Evolutionary conservation across 23 red algal genomes (phyloP).

Genomic region (Chondrus crispus): DNA sequence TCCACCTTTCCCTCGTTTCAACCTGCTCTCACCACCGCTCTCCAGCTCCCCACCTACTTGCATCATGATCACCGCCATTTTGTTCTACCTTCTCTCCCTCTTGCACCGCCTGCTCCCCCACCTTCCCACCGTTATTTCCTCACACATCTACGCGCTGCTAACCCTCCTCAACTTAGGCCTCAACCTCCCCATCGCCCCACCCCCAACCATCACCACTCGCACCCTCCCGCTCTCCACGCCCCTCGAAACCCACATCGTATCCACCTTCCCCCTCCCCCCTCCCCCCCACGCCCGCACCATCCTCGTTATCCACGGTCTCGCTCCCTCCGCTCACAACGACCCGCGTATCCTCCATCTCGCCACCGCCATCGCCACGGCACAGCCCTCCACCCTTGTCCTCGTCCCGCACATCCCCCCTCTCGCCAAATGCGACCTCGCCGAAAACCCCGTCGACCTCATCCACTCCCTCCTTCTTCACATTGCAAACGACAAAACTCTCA

Average conservation of each 20-base stretch:
- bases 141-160: background rate
- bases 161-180: background rate
- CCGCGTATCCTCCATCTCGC: constrained; percentile 30
- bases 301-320: constrained; percentile 30
- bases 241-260: background rate
- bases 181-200: background rate
- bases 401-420: constrained; percentile 32
- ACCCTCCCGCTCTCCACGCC: background rate
- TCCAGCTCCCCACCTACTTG: too few relatives aligned
- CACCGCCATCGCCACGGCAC: constrained; percentile 23
- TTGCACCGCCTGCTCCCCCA: background rate
- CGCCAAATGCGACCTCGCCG: constrained; percentile 1
- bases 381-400: constrained; percentile 22
- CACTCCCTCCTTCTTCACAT: background rate
- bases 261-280: background rate
- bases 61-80: background rate
- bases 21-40: too few relatives aligned
- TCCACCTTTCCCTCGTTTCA: too few relatives aligned
- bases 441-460: constrained; percentile 23
- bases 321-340: constrained; percentile 37
- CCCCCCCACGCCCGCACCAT: constrained; percentile 17
- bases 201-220: background rate
- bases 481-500: background rate
- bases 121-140: background rate
- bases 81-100: background rate